Base-by-base conservation (phyloP, 805 yeast species). In the Metschnikowia chrysomelidarum region DNA sequence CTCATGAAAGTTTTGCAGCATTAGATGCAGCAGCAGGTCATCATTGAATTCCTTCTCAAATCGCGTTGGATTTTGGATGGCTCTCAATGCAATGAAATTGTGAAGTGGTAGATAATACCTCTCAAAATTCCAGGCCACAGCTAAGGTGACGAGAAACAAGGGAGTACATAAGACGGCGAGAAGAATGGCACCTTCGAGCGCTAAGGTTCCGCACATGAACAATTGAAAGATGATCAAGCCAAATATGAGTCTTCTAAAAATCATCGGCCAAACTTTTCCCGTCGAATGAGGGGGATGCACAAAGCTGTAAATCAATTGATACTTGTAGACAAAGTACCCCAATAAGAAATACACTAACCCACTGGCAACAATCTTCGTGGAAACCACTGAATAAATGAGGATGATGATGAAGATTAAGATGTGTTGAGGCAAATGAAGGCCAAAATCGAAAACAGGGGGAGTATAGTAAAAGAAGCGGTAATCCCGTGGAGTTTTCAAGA, bases 231-330 rank as follows among this genome's bases (percentile, higher is more conserved):
- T 62, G 8, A 77, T 55, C 27, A 76, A 55, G 1, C 83, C 84
- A 19, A 78, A 51, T 36, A 77, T 69, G 19, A 76, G 62, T 32
- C 84, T 55, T 37, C 78, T 60, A 44, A 76, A 76, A 5, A 78
- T 75, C 59, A 77, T 72, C 3, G 81, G 81, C 84, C 84, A 78
- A 3, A 75, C 80, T 47, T 76, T 76, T 4, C 84, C 84, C 0
- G 83, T 78, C 10, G 81, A 75, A 53, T 78, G 82, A 16, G 76
- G 80, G 1, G 81, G 78, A 47, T 78, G 83, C 17, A 78, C 80
- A 63, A 70, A 72, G 39, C 78, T 71, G 54, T 76, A 78, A 12
- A 76, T 69, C 43, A 78, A 59, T 59, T 78, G 84, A 49, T 78
- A 78, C 55, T 78, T 78, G 56, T 76, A 78, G 10, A 75, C 79